A percentile compares a stretch with the other conserved stretches of the same genome.
phyloP scores from a whole-genome alignment of 768 basidiomycete species.

The Amanita phalloides region DNA sequence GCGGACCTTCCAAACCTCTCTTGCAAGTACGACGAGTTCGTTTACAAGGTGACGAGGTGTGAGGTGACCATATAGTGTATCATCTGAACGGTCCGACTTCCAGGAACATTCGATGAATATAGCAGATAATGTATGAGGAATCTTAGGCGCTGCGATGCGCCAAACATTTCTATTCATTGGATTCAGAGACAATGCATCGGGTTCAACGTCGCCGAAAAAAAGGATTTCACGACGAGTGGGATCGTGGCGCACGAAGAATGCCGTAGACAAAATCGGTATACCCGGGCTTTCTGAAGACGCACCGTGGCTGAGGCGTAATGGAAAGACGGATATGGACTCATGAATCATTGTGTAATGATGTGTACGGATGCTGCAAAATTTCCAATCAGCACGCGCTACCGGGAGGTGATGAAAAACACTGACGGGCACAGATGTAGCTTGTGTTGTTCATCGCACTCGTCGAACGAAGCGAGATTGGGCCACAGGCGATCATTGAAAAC shows the following conservation, averaged over 20 bases:
- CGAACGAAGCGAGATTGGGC: slow-evolving; percentile 77
- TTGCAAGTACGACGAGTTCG: slow-evolving; percentile 64
- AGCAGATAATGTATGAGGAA: slow-evolving; percentile 56
- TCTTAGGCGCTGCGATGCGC: slow-evolving; percentile 69
- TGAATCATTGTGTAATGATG: slow-evolving; percentile 45
- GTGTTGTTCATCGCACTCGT: slow-evolving; percentile 45
- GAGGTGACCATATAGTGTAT: slow-evolving; percentile 76
- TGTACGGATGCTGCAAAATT: slow-evolving; percentile 30
- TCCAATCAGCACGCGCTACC: background rate
- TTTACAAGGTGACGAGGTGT: slow-evolving; percentile 68
- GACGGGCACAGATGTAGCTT: slow-evolving; percentile 59
- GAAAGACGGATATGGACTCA: slow-evolving; percentile 48
- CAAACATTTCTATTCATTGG: slow-evolving; percentile 67
- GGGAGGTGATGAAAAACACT: slow-evolving; percentile 15
- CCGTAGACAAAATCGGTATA: slow-evolving; percentile 63
- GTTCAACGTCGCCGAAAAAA: slow-evolving; percentile 94
- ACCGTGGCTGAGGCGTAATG: slow-evolving; percentile 70
- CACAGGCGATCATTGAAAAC: slow-evolving; percentile 74
- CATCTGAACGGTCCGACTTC: slow-evolving; percentile 57
- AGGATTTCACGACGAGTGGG: slow-evolving; percentile 59
- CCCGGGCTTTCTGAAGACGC: slow-evolving; percentile 23
- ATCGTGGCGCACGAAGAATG: slow-evolving; percentile 76
- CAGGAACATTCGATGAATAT: slow-evolving; percentile 96
- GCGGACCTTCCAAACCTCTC: slow-evolving; percentile 42
- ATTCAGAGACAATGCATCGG: slow-evolving; percentile 53